Percentiles rank a stretch among this genome's conserved stretches.
Evolutionary conservation across 1,284 basidiomycete genomes (phyloP).

Genomic region (Apiotrichum porosum): DNA sequence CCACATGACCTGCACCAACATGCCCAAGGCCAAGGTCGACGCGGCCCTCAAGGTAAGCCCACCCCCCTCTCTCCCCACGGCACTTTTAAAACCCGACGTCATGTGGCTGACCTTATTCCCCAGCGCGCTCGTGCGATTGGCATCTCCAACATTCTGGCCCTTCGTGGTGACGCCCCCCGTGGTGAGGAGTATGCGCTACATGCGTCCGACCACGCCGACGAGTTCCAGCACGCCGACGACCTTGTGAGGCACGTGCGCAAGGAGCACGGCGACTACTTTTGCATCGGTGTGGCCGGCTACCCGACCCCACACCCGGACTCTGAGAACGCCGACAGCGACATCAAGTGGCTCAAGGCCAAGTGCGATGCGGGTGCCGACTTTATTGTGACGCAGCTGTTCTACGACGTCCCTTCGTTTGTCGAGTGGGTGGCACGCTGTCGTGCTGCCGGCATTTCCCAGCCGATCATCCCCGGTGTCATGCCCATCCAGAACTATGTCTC

Average conservation of each 20-base stretch:
- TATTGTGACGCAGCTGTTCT: slow-evolving; percentile 95
- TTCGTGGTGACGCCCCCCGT: slow-evolving; percentile 90
- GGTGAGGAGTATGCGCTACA: slow-evolving; percentile 89
- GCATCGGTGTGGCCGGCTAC: slow-evolving; percentile 69
- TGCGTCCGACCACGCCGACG: slow-evolving; percentile 62
- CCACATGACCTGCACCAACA: slow-evolving; percentile 97
- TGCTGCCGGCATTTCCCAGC: slow-evolving; percentile 72
- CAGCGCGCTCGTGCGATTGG: slow-evolving; percentile 78
- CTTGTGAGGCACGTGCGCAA: slow-evolving; percentile 85
- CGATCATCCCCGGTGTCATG: slow-evolving; percentile 95
- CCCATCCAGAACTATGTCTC: slow-evolving; percentile 95
- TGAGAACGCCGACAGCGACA: slow-evolving; percentile 62
- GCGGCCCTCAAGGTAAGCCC: slow-evolving; percentile 66
- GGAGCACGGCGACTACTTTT: slow-evolving; percentile 81
- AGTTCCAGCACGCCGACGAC: slow-evolving; percentile 83
- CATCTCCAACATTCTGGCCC: slow-evolving; percentile 84
- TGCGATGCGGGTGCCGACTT: slow-evolving; percentile 94
- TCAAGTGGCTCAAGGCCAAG: slow-evolving; percentile 75
- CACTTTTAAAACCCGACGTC: too few relatives aligned
- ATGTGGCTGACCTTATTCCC: slow-evolving; percentile 1
- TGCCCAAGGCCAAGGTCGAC: slow-evolving; percentile 82
- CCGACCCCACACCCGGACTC: slow-evolving; percentile 85
- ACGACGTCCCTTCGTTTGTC: slow-evolving; percentile 82
- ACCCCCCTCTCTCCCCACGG: background rate
- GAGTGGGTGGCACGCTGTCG: slow-evolving; percentile 70